Evolutionary conservation across 768 basidiomycete species (phyloP).

Genomic region (Chalciporus pseudorubinellus): DNA sequence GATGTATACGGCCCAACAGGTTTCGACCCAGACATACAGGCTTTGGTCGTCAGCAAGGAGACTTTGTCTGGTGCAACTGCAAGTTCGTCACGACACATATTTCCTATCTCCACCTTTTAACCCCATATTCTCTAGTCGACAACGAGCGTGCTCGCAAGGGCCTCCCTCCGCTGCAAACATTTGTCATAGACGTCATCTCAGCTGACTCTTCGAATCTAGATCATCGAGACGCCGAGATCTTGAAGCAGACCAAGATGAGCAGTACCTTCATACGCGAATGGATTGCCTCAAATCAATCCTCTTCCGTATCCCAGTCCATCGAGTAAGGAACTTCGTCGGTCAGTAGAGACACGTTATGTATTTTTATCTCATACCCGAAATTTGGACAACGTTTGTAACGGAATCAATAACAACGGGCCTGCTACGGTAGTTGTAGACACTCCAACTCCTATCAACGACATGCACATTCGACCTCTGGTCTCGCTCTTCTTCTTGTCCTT

Average conservation of each 20-base stretch:
- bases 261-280: slow-evolving; percentile 91
- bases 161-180: slow-evolving; percentile 61
- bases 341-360: slow-evolving; percentile 14
- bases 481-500: slow-evolving; percentile 1
- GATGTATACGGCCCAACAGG: slow-evolving; percentile 94
- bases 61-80: slow-evolving; percentile 73
- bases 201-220: slow-evolving; percentile 56
- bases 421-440: no score
- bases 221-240: slow-evolving; percentile 60
- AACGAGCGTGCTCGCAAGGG: slow-evolving; percentile 51
- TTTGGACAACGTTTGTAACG: background rate
- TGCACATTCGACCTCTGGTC: background rate
- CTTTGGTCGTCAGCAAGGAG: slow-evolving; percentile 87
- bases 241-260: slow-evolving; percentile 87
- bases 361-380: background rate
- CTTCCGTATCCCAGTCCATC: background rate
- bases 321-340: background rate
- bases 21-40: slow-evolving; percentile 86
- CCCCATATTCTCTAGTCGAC: slow-evolving; percentile 49
- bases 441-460: background rate
- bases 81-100: slow-evolving; percentile 43
- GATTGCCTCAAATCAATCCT: slow-evolving; percentile 49
- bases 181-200: slow-evolving; percentile 89
- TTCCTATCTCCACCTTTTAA: background rate
- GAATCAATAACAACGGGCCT: background rate